phyloP scores from a whole-genome alignment of 768 basidiomycete genomes.

The Pisolithus orientalis region DNA sequence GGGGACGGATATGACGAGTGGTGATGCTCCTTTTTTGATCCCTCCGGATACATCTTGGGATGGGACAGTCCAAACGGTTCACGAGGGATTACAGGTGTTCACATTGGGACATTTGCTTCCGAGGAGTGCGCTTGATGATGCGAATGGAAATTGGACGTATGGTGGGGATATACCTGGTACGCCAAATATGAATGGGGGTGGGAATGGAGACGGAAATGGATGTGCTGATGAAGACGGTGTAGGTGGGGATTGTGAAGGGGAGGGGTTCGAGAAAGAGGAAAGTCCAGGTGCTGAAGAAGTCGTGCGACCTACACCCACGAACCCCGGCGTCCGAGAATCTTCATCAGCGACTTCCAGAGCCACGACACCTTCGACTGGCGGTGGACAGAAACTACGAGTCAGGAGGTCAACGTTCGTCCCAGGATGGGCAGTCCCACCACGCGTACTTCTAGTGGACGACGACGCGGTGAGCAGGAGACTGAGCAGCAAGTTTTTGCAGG shows the following conservation, averaged over 20 bases:
- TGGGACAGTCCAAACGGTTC: slow-evolving; percentile 26
- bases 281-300: slow-evolving; percentile 31
- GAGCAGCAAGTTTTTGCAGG: slow-evolving; percentile 89
- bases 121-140: slow-evolving; percentile 41
- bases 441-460: slow-evolving; percentile 92
- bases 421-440: slow-evolving; percentile 86
- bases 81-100: slow-evolving; percentile 73
- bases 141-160: slow-evolving; percentile 57
- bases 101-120: slow-evolving; percentile 76
- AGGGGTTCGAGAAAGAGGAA: slow-evolving; percentile 20
- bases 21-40: slow-evolving; percentile 23
- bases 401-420: slow-evolving; percentile 78
- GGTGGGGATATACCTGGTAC: slow-evolving; percentile 27
- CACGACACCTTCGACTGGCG: slow-evolving; percentile 5
- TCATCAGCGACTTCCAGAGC: slow-evolving; percentile 12
- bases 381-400: slow-evolving; percentile 51
- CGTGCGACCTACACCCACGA: slow-evolving; percentile 34
- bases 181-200: background rate
- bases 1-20: slow-evolving; percentile 17
- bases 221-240: slow-evolving; percentile 13
- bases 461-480: slow-evolving; percentile 87
- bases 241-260: slow-evolving; percentile 15
- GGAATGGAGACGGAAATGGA: slow-evolving; percentile 4
- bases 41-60: slow-evolving; percentile 22
- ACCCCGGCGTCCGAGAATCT: slow-evolving; percentile 11